Percentiles rank a stretch among this genome's conserved stretches.
These are phyloP conservation scores for Fallopia convolvulus DNA, from an alignment of 148 eudicot genomes.

Conservation along the genomic window DNA sequence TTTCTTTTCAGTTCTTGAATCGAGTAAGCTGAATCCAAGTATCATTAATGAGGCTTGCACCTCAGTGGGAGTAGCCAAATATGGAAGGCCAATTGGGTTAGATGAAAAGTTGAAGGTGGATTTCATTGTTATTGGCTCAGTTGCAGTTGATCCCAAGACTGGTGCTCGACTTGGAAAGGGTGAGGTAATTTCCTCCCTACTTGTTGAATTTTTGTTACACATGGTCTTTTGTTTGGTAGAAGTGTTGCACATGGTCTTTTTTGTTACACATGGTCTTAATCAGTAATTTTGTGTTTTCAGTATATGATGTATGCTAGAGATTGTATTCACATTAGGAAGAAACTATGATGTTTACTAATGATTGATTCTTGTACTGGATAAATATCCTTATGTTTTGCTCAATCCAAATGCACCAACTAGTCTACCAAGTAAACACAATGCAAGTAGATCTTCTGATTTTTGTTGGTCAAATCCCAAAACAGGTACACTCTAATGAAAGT, in stretches of 20 bases:
- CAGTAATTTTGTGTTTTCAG: background rate
- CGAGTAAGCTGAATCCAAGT: constrained; percentile 39
- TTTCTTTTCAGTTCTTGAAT: constrained; percentile 81
- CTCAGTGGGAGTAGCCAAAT: constrained; percentile 87
- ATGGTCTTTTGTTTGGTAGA: too few species aligned
- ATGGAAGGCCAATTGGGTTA: constrained; percentile 79
- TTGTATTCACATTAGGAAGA: background rate
- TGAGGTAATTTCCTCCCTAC: constrained; percentile 48
- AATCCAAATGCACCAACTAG: too few species aligned
- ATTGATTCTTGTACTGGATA: background rate
- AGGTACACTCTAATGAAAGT: background rate
- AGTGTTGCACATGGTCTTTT: too few species aligned
- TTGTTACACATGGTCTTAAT: background rate
- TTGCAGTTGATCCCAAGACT: constrained; percentile 82
- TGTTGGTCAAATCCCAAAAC: background rate
- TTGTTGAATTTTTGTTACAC: background rate
- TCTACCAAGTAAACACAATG: background rate
- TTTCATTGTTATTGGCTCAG: constrained; percentile 82
- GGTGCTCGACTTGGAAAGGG: constrained; percentile 99
- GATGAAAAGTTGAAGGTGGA: constrained; percentile 90
- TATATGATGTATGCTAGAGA: background rate
- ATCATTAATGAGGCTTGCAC: constrained; percentile 82
- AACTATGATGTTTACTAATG: background rate
- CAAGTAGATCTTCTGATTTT: background rate
- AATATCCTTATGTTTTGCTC: background rate